Percentiles rank a stretch among this genome's conserved stretches.
These are phyloP conservation scores for Lasiosphaeris hirsuta DNA, from an alignment of 495 filamentous ascomycete genomes.

Conservation along the genomic window DNA sequence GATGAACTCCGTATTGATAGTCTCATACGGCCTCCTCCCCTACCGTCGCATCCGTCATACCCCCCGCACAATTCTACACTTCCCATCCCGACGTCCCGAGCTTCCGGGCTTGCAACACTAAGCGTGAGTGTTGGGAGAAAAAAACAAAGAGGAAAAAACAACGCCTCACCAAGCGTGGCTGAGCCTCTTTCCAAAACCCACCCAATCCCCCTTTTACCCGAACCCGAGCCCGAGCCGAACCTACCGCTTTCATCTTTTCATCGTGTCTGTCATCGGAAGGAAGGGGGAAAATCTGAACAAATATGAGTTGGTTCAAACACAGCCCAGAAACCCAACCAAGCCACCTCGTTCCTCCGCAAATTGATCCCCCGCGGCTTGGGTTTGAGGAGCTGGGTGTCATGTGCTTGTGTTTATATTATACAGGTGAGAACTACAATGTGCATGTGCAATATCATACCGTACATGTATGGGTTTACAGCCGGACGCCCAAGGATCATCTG, in stretches of 20 bases:
- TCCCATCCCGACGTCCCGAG: too few relatives aligned
- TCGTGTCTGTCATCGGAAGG: background rate
- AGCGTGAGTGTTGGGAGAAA: too few relatives aligned
- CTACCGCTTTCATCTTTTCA: background rate
- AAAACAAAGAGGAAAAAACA: background rate
- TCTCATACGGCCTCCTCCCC: too few relatives aligned
- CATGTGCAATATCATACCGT: background rate
- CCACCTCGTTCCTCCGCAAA: too few relatives aligned
- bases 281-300: too few relatives aligned
- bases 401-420: background rate
- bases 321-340: too few relatives aligned
- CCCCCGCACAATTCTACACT: too few relatives aligned
- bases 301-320: background rate
- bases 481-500: conserved; percentile 42
- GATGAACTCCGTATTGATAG: too few relatives aligned
- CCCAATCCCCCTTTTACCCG: background rate
- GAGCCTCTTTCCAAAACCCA: background rate
- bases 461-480: background rate
- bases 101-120: background rate
- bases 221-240: too few relatives aligned
- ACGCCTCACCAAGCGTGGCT: conserved; percentile 6
- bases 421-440: background rate
- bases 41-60: too few relatives aligned
- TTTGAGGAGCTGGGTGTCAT: too few relatives aligned
- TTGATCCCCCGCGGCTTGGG: too few relatives aligned